phyloP scores from a whole-genome alignment of 371 early-diverging fungal genomes.

The Mucor irregularis region DNA sequence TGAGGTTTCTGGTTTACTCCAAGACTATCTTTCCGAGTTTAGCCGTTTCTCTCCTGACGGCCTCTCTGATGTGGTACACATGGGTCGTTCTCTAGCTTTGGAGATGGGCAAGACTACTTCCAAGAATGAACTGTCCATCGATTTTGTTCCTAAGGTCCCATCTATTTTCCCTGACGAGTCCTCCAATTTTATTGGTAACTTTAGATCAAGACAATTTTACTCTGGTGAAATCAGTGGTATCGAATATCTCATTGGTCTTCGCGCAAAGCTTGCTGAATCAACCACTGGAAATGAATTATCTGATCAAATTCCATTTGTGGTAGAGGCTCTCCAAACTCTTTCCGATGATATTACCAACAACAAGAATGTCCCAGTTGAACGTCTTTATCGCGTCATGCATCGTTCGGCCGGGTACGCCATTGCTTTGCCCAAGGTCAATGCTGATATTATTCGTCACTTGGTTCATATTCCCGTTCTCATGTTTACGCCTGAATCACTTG shows the following conservation, averaged over 20 bases:
- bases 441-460: conserved; percentile 77
- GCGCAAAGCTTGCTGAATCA: conserved; percentile 4
- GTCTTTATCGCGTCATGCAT: conserved; percentile 49
- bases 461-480: conserved; percentile 84
- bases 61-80: conserved; percentile 56
- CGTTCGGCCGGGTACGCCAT: conserved; percentile 22
- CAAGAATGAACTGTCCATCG: conserved; percentile 46
- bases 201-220: conserved; percentile 56
- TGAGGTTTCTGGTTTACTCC: conserved; percentile 66
- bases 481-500: conserved; percentile 79
- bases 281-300: conserved; percentile 14
- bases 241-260: conserved; percentile 25
- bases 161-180: conserved; percentile 53
- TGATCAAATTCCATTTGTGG: conserved; percentile 46
- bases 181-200: conserved; percentile 61
- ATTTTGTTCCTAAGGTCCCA: conserved; percentile 49
- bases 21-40: conserved; percentile 67
- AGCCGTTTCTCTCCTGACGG: conserved; percentile 53
- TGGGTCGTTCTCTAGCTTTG: conserved; percentile 76
- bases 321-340: conserved; percentile 39
- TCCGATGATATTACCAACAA: conserved; percentile 42
- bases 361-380: conserved; percentile 45
- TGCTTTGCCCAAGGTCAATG: conserved; percentile 46
- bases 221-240: conserved; percentile 68
- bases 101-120: conserved; percentile 66